Evolutionary conservation across 257 asterid genomes (phyloP), one percentile per base, ranked within the genome.

Genomic region (Fraxinus cuspidata): DNA sequence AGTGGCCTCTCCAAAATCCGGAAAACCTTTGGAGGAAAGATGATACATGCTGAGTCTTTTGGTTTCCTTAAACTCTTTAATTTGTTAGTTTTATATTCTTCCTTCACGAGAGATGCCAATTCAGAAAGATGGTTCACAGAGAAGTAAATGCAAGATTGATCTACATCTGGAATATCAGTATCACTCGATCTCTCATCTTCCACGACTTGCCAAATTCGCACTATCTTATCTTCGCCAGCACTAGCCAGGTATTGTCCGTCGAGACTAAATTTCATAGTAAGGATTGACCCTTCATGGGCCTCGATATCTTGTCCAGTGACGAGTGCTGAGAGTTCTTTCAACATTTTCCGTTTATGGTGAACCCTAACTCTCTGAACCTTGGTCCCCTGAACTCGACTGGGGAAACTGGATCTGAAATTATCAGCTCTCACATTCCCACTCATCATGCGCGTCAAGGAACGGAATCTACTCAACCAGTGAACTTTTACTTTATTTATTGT

Each of bases 131-230:
- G 87, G 72, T 87, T 94, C 47, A 92, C 88, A 1, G 96, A 84
- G 78, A 94, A 92, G 86, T 90, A 94, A 76, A 94, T 86, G 47
- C 97, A 88, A 10, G 99, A 91, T 6, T 97, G 95, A 79, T 94
- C 99, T 11, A 83, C 84, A 69, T 91, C 94, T 3, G 94, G 92
- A 27, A 89, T 74, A 73, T 92, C 97, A 18, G 67, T 64, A 18
- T 84, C 87, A 28, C 86, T 82, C 19, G 87, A 85, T 86, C 95
- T 89, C 70, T 90, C 96, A 70, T 89, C 95, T 86, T 91, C 97
- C 78, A 91, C 88, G 71, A 94, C 92, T 87, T 89, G 87, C 99
- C 99, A 94, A 19, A 94, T 78, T 44, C 85, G 86, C 75, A 94
- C 89, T 72, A 88, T 64, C 88, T 78, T 85, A 86, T 94, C 99